A percentile compares a stretch with the other conserved stretches of the same genome.
Evolutionary conservation across 2,329 filamentous ascomycete genomes (phyloP).

Genomic region (Sporothrix variecibatus): DNA sequence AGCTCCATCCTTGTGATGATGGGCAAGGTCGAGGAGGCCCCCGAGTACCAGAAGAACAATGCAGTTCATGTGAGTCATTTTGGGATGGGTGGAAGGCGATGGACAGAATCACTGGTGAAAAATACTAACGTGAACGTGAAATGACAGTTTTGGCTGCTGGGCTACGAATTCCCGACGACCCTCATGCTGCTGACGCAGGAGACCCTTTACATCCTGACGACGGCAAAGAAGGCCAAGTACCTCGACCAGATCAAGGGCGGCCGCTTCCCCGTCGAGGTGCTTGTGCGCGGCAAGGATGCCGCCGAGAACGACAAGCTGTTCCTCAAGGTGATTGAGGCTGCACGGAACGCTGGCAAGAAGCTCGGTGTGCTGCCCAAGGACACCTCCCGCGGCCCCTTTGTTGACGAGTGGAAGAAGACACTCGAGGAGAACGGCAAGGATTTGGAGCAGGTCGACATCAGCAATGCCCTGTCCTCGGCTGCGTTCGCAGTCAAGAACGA

Average conservation of each 20-base stretch:
- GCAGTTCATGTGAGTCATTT: constrained; percentile 74
- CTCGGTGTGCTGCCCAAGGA: constrained; percentile 86
- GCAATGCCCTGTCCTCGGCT: constrained; percentile 74
- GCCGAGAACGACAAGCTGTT: constrained; percentile 92
- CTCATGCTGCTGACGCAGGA: constrained; percentile 90
- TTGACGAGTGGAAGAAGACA: constrained; percentile 92
- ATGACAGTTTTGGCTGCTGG: constrained; percentile 89
- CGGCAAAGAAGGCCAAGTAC: constrained; percentile 97
- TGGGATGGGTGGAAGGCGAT: background rate
- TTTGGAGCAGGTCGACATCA: constrained; percentile 84
- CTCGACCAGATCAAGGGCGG: constrained; percentile 89
- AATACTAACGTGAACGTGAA: constrained; percentile 10
- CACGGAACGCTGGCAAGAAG: constrained; percentile 90
- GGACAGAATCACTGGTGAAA: background rate
- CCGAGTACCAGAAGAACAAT: constrained; percentile 92
- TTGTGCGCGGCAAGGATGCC: constrained; percentile 88
- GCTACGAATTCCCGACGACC: constrained; percentile 97
- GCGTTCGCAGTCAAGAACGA: constrained; percentile 95
- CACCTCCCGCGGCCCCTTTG: constrained; percentile 80
- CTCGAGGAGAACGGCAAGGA: constrained; percentile 80
- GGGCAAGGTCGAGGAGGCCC: constrained; percentile 89
- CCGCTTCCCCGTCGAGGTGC: constrained; percentile 87
- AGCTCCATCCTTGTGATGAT: constrained; percentile 87
- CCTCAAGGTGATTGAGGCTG: constrained; percentile 76
- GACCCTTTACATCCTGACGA: constrained; percentile 87